phyloP scores from a whole-genome alignment of 225 moss, liverwort and hornwort species.

The Pseudisothecium myosuroides region DNA sequence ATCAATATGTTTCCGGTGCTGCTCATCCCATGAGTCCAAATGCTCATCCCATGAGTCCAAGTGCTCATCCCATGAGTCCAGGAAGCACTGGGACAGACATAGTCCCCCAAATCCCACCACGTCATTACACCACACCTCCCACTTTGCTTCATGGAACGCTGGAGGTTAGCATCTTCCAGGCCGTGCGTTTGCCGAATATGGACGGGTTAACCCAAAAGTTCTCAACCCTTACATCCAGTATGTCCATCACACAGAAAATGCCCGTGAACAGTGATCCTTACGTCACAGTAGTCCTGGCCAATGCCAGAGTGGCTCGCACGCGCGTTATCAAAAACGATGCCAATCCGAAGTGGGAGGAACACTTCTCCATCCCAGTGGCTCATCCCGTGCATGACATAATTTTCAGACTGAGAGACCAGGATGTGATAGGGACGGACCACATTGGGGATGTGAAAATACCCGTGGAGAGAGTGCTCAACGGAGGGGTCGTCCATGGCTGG shows the following conservation, averaged over 20 bases:
- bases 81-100: background rate
- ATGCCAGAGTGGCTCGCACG: conserved; percentile 82
- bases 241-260: conserved; percentile 42
- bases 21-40: background rate
- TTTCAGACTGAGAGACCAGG: conserved; percentile 71
- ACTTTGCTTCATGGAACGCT: conserved; percentile 76
- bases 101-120: background rate
- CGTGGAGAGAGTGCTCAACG: conserved; percentile 27
- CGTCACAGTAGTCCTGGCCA: conserved; percentile 62
- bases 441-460: conserved; percentile 77
- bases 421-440: conserved; percentile 71
- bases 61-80: background rate
- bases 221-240: conserved; percentile 45
- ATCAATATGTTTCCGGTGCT: background rate
- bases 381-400: conserved; percentile 54
- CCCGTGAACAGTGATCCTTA: conserved; percentile 86
- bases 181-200: conserved; percentile 71
- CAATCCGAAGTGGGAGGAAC: conserved; percentile 78
- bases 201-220: conserved; percentile 67
- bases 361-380: conserved; percentile 74
- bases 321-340: conserved; percentile 60
- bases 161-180: conserved; percentile 55
- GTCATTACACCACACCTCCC: background rate
- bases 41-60: background rate
- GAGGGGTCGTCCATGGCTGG: conserved; percentile 51